Evolutionary conservation across 371 early-diverging fungal species (phyloP), one percentile per base, ranked within the genome.

Genomic region (Syncephalastrum contaminatum): DNA sequence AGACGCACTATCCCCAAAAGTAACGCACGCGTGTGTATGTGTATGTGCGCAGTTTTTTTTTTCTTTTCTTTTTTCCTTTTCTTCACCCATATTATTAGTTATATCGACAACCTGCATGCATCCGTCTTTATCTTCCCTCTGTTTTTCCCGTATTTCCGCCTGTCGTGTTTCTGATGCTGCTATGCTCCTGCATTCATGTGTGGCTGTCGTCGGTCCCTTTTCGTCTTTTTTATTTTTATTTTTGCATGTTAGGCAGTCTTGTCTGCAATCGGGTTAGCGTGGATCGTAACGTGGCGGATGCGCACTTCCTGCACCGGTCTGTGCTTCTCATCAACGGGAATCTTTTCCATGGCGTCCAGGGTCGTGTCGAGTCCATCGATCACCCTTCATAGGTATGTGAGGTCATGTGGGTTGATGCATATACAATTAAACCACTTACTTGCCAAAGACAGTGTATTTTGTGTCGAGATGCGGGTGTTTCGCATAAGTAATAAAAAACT

Each of bases 191-290:
- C 21, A 16, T 44, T 44, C 21, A 19, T 44, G 13, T 16, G 45
- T 44, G 16, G 45, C 45, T 44, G 45, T 44, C 12, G 10, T 12
- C 15, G 7, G 45, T 13, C 19, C 45, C 10, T 7, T 14, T 21
- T 44, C 45, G 21, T 44, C 45, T 7, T 14, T 21, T 19, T 44
- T 6, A 2, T 13, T 30, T 10, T 25, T 25, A 7, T 7, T 25
- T 30, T 30, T 30, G 2, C 10, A 30, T 30, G 36, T 30, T 10
- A 30, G 2, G 36, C 36, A 30, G 56, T 43, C 43, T 77, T 77
- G 44, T 94, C 92, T 4, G 97, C 96, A 36, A 97, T 77, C 8
- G 98, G 98, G 66, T 97, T 97, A n/a, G 98, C 95, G 73, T 96
- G 96, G 39, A 97, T 89, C 0, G 92, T 95, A 13, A 95, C 84